Evolutionary conservation across 2,329 filamentous ascomycete species (phyloP), one percentile per base, ranked within the genome.

Genomic region (Xylaria hypoxylon): DNA sequence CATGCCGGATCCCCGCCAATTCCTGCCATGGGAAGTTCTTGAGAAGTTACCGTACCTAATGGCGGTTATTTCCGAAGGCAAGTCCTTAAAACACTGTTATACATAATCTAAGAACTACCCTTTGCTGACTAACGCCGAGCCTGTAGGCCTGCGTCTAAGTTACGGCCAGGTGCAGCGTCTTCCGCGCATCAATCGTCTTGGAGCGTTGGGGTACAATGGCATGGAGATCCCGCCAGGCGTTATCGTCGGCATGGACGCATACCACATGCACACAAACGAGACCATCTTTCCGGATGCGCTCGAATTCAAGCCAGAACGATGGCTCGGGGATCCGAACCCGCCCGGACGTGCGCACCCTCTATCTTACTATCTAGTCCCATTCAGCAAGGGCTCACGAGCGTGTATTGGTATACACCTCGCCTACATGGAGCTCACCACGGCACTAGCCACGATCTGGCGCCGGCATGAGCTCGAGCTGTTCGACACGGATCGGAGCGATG

Each of bases 1-100:
- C n/a, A 68, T 68, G 28, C 65, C 65, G 5, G 57, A 68, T 52
- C 65, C 57, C 19, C 70, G 31, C 45, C 4, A 42, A 6, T 62
- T 68, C 11, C 22, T 60, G 5, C 33, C 62, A n/a, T 70, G 47
- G 56, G 47, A 28, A 35, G 11, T 69, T 22, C 61, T 73, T n/a
- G 71, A 75, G 59, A 65, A 68, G 31, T 65, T 74, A 3, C 72
- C 33, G 5, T 62, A 62, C 11, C 35, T 38, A 38, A 33, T 33
- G 31, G 31, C 31, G 2, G 31, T 33, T 33, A 33, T 33, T 33
- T 33, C 31, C 31, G 31, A 33, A 33, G 31, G 31, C 7, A 33
- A 33, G 31, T 33, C 31, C 11, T 33, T 2, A 33, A 33, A 33
- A 33, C 31, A 7, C 5, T 10, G 4, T 33, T 33, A 33, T 33